Evolutionary conservation across 2,329 filamentous ascomycete species (phyloP).

Genomic region (Neofusicoccum ribis): DNA sequence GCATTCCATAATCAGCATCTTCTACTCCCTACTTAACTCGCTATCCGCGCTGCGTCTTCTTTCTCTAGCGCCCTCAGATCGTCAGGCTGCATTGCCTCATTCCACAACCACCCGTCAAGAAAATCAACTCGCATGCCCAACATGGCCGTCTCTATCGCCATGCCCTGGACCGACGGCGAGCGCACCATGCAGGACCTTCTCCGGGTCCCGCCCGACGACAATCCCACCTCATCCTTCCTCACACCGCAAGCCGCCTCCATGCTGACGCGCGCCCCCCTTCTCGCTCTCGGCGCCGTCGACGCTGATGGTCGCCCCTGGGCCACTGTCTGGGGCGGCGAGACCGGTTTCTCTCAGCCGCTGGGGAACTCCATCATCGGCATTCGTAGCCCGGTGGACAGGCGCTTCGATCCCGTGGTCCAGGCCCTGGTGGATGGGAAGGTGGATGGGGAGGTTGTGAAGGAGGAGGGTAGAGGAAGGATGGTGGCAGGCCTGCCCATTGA

Average conservation of each 20-base stretch:
- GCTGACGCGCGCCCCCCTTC: constrained; percentile 62
- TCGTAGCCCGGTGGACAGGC: constrained; percentile 59
- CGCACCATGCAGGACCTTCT: constrained; percentile 63
- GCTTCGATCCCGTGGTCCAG: constrained; percentile 69
- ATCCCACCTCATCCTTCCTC: constrained; percentile 68
- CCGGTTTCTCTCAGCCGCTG: constrained; percentile 66
- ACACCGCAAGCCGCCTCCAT: constrained; percentile 61
- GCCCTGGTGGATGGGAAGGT: constrained; percentile 55
- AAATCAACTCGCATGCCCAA: background rate
- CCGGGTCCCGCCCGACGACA: constrained; percentile 57
- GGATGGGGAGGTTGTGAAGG: constrained; percentile 46
- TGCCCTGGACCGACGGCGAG: constrained; percentile 67
- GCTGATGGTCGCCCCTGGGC: constrained; percentile 68
- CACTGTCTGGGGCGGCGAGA: constrained; percentile 72
- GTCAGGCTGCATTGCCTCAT: too few relatives aligned
- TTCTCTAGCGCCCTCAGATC: too few relatives aligned
- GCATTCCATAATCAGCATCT: too few relatives aligned
- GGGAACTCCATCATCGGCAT: constrained; percentile 65
- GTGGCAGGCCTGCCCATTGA: constrained; percentile 65
- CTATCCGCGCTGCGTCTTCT: too few relatives aligned
- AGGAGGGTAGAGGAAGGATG: constrained; percentile 48
- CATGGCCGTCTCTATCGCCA: constrained; percentile 48
- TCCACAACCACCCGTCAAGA: background rate
- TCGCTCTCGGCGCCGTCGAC: constrained; percentile 75
- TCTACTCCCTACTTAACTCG: background rate